phyloP scores from a whole-genome alignment of 202 grass and related monocot species.

The Dendrocalamus latiflorus region DNA sequence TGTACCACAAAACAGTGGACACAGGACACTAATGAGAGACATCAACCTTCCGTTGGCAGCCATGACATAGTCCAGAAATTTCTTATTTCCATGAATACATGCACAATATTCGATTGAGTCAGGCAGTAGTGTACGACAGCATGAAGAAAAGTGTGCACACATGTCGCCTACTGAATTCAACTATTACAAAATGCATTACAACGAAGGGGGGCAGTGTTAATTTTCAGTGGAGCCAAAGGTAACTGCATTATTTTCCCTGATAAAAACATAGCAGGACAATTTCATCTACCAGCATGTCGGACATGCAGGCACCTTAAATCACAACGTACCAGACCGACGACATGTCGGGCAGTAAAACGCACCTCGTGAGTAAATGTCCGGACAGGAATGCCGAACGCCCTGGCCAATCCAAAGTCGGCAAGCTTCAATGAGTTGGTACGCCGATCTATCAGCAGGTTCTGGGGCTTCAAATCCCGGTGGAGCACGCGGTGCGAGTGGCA shows the following conservation, averaged over 20 bases:
- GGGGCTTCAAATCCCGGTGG: no score
- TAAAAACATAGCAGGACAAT: neutral
- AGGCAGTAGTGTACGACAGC: neutral
- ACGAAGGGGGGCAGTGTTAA: neutral
- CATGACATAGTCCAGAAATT: neutral
- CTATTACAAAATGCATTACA: neutral
- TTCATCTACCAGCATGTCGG: neutral
- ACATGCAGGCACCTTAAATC: neutral
- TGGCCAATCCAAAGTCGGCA: no score
- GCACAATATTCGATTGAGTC: neutral
- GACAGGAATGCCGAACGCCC: no score
- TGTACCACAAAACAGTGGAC: neutral
- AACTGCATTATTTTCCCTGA: neutral
- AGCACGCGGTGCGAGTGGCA: no score
- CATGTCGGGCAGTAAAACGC: neutral
- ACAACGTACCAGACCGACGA: neutral
- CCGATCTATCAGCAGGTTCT: no score
- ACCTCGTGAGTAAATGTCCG: no score
- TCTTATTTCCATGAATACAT: neutral
- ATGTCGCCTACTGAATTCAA: neutral
- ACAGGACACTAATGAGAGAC: neutral
- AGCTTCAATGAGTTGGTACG: no score
- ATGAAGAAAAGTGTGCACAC: neutral
- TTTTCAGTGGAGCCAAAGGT: neutral
- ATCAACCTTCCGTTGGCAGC: neutral